Conservation (phyloP, 306 rosid genomes). For the Gastrolobium villosum region DNA sequence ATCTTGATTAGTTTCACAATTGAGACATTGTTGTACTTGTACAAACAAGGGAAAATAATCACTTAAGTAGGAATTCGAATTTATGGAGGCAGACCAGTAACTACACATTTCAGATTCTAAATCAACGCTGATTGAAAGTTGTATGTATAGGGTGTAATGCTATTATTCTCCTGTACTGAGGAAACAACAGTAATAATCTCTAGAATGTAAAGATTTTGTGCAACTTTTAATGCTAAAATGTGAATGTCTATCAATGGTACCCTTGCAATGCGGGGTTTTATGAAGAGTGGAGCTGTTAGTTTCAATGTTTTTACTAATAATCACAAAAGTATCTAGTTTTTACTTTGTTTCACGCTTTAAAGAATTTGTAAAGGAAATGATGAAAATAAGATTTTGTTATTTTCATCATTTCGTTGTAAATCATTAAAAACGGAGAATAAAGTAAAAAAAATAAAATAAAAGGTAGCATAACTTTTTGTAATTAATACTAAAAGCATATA, state of each 20-base stretch:
- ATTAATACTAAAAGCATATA: too few relatives aligned
- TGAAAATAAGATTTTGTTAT: too few relatives aligned
- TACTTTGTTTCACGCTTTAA: too few relatives aligned
- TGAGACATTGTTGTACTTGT: neutral
- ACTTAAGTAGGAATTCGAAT: neutral
- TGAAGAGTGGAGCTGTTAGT: too few relatives aligned
- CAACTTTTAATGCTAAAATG: conserved; percentile 1
- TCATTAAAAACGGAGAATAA: too few relatives aligned
- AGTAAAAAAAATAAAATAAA: too few relatives aligned
- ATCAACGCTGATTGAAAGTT: conserved; percentile 1
- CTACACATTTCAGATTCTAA: conserved; percentile 21
- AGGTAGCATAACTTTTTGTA: too few relatives aligned
- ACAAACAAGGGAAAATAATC: neutral
- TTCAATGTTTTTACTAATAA: too few relatives aligned
- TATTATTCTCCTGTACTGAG: conserved; percentile 6
- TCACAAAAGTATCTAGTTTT: too few relatives aligned
- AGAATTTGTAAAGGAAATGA: too few relatives aligned
- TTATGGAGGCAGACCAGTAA: conserved; percentile 8
- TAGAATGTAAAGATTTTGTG: neutral
- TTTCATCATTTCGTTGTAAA: too few relatives aligned
- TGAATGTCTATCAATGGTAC: neutral
- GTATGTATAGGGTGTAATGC: neutral
- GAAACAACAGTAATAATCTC: conserved; percentile 12
- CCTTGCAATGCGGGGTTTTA: too few relatives aligned
- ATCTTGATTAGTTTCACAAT: neutral